A percentile compares a stretch with the other conserved stretches of the same genome.
Conservation (phyloP, 2,329 filamentous ascomycete species). For the Fusarium subtropicale region DNA sequence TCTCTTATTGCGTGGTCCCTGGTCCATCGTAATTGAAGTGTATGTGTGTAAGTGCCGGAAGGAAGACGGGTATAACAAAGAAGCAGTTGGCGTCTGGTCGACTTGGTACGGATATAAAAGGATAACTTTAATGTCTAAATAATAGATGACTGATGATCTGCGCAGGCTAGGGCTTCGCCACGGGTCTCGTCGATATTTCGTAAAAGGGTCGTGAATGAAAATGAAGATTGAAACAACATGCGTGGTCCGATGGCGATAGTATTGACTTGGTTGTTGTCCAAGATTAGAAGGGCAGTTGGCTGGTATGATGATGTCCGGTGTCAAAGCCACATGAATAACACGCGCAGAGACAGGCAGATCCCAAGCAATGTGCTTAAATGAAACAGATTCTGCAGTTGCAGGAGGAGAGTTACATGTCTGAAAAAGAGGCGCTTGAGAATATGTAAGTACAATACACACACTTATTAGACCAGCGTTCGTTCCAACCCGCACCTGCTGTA, state of each 20-base stretch:
- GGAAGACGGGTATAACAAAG: conserved; percentile 35
- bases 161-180: neutral
- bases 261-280: neutral
- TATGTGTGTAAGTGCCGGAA: conserved; percentile 14
- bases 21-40: conserved; percentile 23
- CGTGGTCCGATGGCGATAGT: conserved; percentile 17
- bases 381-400: conserved; percentile 22
- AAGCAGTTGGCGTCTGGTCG: neutral
- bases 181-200: neutral
- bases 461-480: neutral
- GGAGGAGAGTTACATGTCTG: conserved; percentile 24
- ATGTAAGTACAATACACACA: neutral
- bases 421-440: conserved; percentile 12
- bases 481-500: neutral
- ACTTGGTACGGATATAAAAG: conserved; percentile 2
- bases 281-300: neutral
- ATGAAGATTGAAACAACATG: neutral
- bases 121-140: neutral
- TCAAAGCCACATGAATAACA: conserved; percentile 3
- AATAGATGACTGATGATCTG: neutral
- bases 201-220: neutral
- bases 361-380: neutral
- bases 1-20: conserved; percentile 16
- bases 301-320: neutral
- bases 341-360: neutral